These are phyloP conservation scores for Trichoderma sp. DNA, from an alignment of 2,329 filamentous ascomycete genomes.

Conservation along the genomic window DNA sequence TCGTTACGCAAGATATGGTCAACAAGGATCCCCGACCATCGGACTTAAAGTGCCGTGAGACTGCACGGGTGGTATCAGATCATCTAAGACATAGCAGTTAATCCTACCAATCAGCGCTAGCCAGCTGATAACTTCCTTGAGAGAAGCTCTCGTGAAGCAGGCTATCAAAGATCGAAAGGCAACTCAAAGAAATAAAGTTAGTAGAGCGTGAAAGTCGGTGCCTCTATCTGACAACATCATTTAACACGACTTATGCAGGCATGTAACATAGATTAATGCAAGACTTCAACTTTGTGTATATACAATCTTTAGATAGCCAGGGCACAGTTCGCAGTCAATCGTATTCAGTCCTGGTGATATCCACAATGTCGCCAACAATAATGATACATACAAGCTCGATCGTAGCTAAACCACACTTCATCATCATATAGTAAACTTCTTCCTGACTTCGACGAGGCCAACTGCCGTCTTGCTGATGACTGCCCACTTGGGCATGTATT, in stretches of 20 bases:
- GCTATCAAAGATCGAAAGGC: too few species aligned
- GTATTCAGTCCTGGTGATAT: not conserved
- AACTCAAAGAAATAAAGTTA: too few species aligned
- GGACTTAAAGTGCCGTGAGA: too few species aligned
- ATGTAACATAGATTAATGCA: not conserved
- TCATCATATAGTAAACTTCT: conserved; percentile 48
- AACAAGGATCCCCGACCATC: too few species aligned
- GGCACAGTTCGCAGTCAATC: not conserved
- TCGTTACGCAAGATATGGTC: too few species aligned
- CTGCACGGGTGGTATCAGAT: too few species aligned
- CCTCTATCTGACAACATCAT: not conserved
- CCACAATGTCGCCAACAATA: not conserved
- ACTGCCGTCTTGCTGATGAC: conserved; percentile 71
- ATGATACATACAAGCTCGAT: not conserved
- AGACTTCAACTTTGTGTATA: not conserved
- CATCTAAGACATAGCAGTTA: too few species aligned
- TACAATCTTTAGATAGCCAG: not conserved
- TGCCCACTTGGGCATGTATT: conserved; percentile 77
- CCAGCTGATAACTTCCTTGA: too few species aligned
- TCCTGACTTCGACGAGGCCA: conserved; percentile 78
- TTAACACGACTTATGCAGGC: not conserved
- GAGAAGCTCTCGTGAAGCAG: too few species aligned
- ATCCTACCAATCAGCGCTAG: too few species aligned
- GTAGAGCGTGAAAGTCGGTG: not conserved
- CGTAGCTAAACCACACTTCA: not conserved